Conservation (phyloP, 2,329 filamentous ascomycete species). For the Phyllosticta paracitricarpa region DNA sequence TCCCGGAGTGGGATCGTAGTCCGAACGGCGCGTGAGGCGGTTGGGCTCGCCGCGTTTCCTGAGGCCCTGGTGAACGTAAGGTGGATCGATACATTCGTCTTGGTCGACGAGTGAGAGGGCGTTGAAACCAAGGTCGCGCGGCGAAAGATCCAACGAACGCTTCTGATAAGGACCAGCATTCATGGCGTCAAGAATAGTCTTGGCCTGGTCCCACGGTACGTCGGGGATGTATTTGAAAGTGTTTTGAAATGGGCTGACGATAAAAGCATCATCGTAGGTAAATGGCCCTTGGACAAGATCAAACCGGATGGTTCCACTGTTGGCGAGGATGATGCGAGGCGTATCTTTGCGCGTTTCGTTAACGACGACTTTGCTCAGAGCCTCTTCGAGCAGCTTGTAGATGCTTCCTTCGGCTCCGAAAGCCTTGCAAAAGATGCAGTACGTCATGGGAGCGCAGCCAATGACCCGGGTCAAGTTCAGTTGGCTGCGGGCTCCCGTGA, state of each 20-base stretch:
- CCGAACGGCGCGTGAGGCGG: constrained; percentile 41
- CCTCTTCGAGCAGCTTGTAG: constrained; percentile 43
- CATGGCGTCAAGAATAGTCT: constrained; percentile 30
- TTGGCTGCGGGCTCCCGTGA: constrained; percentile 40
- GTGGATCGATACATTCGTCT: constrained; percentile 42
- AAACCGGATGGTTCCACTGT: constrained; percentile 52
- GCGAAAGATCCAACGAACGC: constrained; percentile 24
- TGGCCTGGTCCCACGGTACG: constrained; percentile 40
- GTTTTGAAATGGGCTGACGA: constrained; percentile 47
- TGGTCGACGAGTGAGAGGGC: constrained; percentile 18
- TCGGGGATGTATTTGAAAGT: constrained; percentile 44
- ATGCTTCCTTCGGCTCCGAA: constrained; percentile 45
- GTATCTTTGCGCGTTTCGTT: constrained; percentile 41
- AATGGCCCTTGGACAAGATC: constrained; percentile 55
- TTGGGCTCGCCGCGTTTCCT: constrained; percentile 21
- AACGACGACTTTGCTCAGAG: constrained; percentile 42
- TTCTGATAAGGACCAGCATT: constrained; percentile 34
- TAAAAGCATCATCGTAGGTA: constrained; percentile 44
- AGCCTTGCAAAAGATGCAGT: constrained; percentile 47
- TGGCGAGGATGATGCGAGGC: constrained; percentile 48
- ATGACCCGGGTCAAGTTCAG: constrained; percentile 48
- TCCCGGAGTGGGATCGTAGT: constrained; percentile 31
- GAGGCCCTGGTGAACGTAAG: constrained; percentile 20
- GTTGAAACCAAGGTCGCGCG: constrained; percentile 13
- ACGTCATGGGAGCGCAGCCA: constrained; percentile 51